Conservation (phyloP, 768 basidiomycete species). For the Tylopilus vinaceipallidus region DNA sequence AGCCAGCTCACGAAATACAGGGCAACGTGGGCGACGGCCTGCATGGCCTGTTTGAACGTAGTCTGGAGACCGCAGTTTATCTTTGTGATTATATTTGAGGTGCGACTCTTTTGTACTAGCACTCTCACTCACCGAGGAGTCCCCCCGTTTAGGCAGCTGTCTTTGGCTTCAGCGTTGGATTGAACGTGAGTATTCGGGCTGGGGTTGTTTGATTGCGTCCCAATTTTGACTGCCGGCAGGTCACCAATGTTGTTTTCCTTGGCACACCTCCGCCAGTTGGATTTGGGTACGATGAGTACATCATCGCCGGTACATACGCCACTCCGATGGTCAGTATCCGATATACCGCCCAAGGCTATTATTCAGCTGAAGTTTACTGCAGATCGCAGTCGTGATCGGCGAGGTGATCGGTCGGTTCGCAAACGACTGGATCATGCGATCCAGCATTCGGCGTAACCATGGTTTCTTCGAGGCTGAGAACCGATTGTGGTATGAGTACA, state of each 20-base stretch:
- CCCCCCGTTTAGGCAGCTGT: conserved; percentile 32
- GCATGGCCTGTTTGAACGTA: conserved; percentile 36
- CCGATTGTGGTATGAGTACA: conserved; percentile 36
- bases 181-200: conserved; percentile 33
- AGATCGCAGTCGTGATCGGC: conserved; percentile 51
- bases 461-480: conserved; percentile 56
- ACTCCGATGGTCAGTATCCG: conserved; percentile 40
- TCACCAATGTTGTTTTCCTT: conserved; percentile 56
- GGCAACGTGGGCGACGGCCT: conserved; percentile 36
- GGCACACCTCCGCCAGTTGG: conserved; percentile 45
- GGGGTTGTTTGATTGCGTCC: not conserved
- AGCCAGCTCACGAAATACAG: conserved; percentile 44
- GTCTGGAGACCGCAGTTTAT: conserved; percentile 51
- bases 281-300: conserved; percentile 43
- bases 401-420: conserved; percentile 49
- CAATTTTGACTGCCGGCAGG: conserved; percentile 27
- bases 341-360: too few relatives aligned
- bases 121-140: not conserved
- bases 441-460: conserved; percentile 41
- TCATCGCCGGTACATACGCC: conserved; percentile 42
- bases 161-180: conserved; percentile 50
- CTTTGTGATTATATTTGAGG: conserved; percentile 39
- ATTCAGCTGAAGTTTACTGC: too few relatives aligned
- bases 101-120: conserved; percentile 3
- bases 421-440: conserved; percentile 49